Conservation (phyloP, 2,329 filamentous ascomycete species). For the Verticillium zaregamsianum region DNA sequence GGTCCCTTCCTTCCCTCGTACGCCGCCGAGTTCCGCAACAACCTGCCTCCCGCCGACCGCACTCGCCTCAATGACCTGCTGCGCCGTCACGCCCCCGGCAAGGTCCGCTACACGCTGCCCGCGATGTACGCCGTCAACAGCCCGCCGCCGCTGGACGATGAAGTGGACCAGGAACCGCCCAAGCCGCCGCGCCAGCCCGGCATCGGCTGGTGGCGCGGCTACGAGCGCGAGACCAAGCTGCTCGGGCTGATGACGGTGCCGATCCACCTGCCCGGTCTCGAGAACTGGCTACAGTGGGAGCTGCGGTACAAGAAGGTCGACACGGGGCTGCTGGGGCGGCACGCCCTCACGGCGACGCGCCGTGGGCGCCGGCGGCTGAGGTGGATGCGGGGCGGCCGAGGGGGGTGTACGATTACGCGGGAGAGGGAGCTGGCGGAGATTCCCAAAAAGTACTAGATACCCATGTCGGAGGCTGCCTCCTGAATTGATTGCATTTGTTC, state of each 20-base stretch:
- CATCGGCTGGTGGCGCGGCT: background rate
- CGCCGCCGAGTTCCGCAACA: slow-evolving; percentile 43
- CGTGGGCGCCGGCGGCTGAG: background rate
- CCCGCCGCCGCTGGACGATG: background rate
- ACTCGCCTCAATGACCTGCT: slow-evolving; percentile 36
- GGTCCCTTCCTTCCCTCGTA: slow-evolving; percentile 40
- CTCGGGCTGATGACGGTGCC: slow-evolving; percentile 51
- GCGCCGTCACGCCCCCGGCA: slow-evolving; percentile 47
- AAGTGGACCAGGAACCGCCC: background rate
- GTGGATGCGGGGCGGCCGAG: background rate
- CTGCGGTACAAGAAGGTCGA: slow-evolving; percentile 48
- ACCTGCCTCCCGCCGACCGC: slow-evolving; percentile 27
- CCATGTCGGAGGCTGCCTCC: too few species aligned
- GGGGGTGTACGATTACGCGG: background rate
- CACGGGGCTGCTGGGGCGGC: slow-evolving; percentile 25
- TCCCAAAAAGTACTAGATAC: too few species aligned
- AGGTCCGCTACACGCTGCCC: slow-evolving; percentile 51
- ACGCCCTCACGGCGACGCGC: background rate
- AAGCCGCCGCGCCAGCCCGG: background rate
- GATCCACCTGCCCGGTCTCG: slow-evolving; percentile 39
- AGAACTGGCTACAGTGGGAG: slow-evolving; percentile 45
- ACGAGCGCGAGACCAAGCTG: slow-evolving; percentile 30
- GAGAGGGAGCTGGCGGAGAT: background rate
- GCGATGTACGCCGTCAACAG: slow-evolving; percentile 44
- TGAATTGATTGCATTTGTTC: too few species aligned